These are phyloP conservation scores for Hypoxylon sp. DNA, from an alignment of 2,329 filamentous ascomycete species.

Conservation along the genomic window DNA sequence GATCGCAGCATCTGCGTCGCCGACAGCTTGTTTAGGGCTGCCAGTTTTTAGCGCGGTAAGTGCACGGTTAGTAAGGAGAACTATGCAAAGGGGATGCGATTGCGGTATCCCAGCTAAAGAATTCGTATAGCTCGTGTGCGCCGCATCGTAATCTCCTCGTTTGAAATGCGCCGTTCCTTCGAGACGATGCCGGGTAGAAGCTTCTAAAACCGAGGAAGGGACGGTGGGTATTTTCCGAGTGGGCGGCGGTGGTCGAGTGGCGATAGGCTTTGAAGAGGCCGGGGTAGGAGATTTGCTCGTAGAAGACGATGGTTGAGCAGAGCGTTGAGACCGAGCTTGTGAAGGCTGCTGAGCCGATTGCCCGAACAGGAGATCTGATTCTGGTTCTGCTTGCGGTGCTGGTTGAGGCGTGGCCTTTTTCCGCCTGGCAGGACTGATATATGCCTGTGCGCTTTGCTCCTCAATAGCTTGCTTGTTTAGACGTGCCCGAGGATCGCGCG, in stretches of 20 bases:
- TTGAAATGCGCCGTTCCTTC: constrained; percentile 92
- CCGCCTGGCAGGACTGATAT: constrained; percentile 86
- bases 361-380: constrained; percentile 75
- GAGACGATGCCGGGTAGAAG: constrained; percentile 81
- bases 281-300: constrained; percentile 56
- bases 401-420: constrained; percentile 73
- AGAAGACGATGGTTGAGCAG: constrained; percentile 52
- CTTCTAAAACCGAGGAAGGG: constrained; percentile 75
- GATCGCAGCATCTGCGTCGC: constrained; percentile 85
- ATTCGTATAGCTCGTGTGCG: constrained; percentile 83
- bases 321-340: constrained; percentile 40
- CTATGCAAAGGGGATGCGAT: constrained; percentile 84
- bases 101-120: constrained; percentile 81
- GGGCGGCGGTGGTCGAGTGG: constrained; percentile 61
- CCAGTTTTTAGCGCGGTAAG: constrained; percentile 92
- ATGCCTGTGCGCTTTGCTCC: constrained; percentile 84
- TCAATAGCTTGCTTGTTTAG: constrained; percentile 81
- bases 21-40: constrained; percentile 87
- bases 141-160: constrained; percentile 89
- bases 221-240: constrained; percentile 72
- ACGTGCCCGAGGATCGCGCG: constrained; percentile 66
- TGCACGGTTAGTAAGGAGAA: constrained; percentile 92
- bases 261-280: constrained; percentile 58
- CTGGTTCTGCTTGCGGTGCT: constrained; percentile 58
- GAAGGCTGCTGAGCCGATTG: constrained; percentile 53